A percentile compares a stretch with the other conserved stretches of the same genome.
phyloP scores from a whole-genome alignment of 805 yeast genomes.

The Candida coquimbonensis region DNA sequence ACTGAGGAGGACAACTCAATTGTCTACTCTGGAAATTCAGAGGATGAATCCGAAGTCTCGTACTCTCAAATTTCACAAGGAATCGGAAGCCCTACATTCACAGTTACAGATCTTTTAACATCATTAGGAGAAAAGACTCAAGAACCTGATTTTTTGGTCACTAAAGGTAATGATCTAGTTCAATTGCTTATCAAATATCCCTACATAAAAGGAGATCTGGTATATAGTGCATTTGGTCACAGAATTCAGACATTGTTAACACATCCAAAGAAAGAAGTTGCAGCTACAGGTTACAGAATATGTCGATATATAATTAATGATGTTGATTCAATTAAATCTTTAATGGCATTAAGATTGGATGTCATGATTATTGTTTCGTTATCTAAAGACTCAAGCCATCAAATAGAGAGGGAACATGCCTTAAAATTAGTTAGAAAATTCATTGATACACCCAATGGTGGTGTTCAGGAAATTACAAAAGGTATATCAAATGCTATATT shows the following conservation, averaged over 20 bases:
- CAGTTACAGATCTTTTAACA: constrained; percentile 54
- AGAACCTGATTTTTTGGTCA: constrained; percentile 43
- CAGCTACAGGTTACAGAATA: constrained; percentile 71
- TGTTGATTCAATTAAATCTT: constrained; percentile 42
- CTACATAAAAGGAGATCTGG: constrained; percentile 55
- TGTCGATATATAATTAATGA: constrained; percentile 58
- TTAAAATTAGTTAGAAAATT: constrained; percentile 61
- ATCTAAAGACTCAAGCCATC: constrained; percentile 45
- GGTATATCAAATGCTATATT: constrained; percentile 66
- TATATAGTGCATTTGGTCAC: constrained; percentile 46
- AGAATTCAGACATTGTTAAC: constrained; percentile 55
- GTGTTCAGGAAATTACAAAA: constrained; percentile 43
- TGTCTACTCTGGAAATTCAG: background rate
- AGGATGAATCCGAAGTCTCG: background rate
- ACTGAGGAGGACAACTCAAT: background rate
- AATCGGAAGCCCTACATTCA: constrained; percentile 47
- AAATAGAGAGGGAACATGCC: constrained; percentile 71
- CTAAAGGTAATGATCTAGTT: constrained; percentile 62
- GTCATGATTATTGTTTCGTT: constrained; percentile 58
- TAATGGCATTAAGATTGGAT: constrained; percentile 52
- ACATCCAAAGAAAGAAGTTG: constrained; percentile 50
- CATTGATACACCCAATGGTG: constrained; percentile 47
- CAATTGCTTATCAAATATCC: constrained; percentile 50
- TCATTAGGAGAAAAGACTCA: constrained; percentile 45
- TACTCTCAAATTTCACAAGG: background rate